Conservation (phyloP, 352 stramenopile species). For the Phytophthora sansomeana region DNA sequence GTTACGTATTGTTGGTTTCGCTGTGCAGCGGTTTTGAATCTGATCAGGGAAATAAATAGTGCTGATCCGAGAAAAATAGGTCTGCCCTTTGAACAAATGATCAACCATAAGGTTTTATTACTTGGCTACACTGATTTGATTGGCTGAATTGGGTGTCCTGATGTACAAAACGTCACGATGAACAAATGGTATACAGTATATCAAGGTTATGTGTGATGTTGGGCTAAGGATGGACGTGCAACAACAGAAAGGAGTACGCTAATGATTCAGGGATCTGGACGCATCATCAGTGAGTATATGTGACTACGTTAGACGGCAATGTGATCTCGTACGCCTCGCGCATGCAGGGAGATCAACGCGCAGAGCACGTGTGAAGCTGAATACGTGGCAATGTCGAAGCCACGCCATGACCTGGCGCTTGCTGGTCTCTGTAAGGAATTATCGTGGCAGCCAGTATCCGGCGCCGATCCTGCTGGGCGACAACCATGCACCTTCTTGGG, state of each 20-base stretch:
- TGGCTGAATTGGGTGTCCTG: conserved; percentile 1
- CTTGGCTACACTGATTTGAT: neutral
- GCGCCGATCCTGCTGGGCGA: too few relatives aligned
- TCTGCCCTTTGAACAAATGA: conserved; percentile 3
- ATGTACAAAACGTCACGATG: conserved; percentile 7
- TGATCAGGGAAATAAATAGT: too few relatives aligned
- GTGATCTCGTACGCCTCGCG: conserved; percentile 6
- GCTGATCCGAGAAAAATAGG: conserved; percentile 10
- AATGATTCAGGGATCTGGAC: neutral
- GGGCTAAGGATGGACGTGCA: conserved; percentile 10
- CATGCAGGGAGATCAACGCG: too few relatives aligned
- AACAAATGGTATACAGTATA: conserved; percentile 17
- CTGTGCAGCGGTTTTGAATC: too few relatives aligned
- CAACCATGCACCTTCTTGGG: too few relatives aligned
- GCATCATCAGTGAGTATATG: neutral
- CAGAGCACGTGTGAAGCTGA: neutral
- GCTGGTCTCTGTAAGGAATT: too few relatives aligned
- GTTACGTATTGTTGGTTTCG: too few relatives aligned
- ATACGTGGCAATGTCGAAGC: neutral
- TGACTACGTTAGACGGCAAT: conserved; percentile 1
- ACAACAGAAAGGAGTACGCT: neutral
- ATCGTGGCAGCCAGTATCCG: too few relatives aligned
- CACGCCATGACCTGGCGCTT: neutral
- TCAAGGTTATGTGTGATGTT: conserved; percentile 3
- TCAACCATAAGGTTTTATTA: neutral